A percentile compares a stretch with the other conserved stretches of the same genome.
phyloP scores from a whole-genome alignment of 1,284 basidiomycete species.

The Porodaedalea pini region DNA sequence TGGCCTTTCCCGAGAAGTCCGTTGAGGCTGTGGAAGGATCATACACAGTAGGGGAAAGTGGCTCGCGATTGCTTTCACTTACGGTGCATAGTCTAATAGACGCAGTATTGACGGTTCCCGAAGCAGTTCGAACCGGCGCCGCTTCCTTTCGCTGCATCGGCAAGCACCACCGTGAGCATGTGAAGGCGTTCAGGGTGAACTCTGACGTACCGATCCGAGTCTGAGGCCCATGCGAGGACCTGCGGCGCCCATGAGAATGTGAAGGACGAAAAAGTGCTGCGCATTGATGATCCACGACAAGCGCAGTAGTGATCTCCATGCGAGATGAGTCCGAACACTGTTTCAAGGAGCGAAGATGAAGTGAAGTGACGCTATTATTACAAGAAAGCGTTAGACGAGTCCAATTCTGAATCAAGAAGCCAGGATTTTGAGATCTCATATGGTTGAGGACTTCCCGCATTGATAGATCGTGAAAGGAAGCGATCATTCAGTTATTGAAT shows the following conservation, averaged over 20 bases:
- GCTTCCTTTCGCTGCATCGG: neutral
- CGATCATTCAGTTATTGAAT: no score
- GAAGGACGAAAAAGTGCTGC: neutral
- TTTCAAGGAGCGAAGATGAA: neutral
- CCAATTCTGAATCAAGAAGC: neutral
- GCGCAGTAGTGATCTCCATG: neutral
- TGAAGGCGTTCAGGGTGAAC: neutral
- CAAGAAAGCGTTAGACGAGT: neutral
- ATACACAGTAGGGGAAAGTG: neutral
- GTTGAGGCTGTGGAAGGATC: constrained; percentile 3
- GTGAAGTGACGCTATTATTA: neutral
- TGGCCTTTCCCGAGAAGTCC: neutral
- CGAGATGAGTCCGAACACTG: neutral
- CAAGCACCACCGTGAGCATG: neutral
- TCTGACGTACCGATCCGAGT: neutral
- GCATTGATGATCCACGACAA: neutral
- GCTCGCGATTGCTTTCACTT: neutral
- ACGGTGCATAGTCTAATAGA: neutral
- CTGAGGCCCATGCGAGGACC: neutral
- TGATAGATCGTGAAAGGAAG: neutral
- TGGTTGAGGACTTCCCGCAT: neutral
- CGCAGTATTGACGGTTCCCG: neutral
- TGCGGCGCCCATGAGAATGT: neutral
- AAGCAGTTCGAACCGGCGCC: neutral
- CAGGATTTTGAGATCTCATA: neutral